These are phyloP conservation scores for Paramecium sonneborni DNA, from an alignment of 73 alveolate species.

Conservation along the genomic window DNA sequence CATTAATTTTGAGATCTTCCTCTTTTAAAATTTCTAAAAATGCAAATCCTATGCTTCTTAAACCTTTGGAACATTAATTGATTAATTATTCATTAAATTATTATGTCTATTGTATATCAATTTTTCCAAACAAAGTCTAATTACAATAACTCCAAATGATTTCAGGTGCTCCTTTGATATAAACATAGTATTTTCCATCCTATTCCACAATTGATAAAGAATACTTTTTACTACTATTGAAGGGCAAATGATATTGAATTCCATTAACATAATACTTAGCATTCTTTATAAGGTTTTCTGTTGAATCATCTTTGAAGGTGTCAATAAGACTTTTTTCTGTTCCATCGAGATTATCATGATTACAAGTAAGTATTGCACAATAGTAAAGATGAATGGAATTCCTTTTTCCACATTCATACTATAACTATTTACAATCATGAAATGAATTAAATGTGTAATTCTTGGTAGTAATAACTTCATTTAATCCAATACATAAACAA, in stretches of 20 bases:
- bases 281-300: neutral
- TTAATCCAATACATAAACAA: constrained; percentile 50
- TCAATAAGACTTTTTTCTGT: constrained; percentile 17
- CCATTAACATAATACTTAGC: constrained; percentile 7
- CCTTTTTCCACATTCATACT: neutral
- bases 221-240: constrained; percentile 25
- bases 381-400: neutral
- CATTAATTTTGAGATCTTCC: neutral
- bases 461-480: constrained; percentile 38
- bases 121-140: neutral
- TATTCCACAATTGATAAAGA: constrained; percentile 1
- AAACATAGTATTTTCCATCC: neutral
- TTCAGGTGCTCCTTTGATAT: constrained; percentile 66
- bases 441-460: neutral
- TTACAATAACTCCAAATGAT: constrained; percentile 46
- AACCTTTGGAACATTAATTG: neutral
- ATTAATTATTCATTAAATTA: constrained; percentile 7
- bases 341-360: neutral
- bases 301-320: neutral
- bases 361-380: constrained; percentile 44
- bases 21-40: neutral
- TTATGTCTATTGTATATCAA: neutral
- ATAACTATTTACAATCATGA: neutral
- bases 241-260: neutral
- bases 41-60: constrained; percentile 57